Evolutionary conservation across 139 green algal species (phyloP).

Genomic region (Auxenochlorella pyrenoidosa): DNA sequence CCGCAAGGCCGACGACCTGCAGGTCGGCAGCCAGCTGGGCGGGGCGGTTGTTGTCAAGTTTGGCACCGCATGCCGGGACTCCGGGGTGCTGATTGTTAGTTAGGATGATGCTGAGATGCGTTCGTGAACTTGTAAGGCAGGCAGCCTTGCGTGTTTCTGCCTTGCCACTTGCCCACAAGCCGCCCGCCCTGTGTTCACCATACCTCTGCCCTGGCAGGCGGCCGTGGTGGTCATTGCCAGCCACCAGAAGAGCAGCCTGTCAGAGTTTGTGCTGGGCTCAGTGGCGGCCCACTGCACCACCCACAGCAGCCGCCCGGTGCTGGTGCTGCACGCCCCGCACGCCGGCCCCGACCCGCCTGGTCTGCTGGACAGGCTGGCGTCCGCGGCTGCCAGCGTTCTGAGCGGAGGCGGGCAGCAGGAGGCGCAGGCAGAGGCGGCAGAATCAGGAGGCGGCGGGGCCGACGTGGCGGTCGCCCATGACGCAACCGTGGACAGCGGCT

Average conservation of each 20-base stretch:
- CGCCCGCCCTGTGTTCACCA: no score
- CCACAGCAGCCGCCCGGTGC: constrained; percentile 30
- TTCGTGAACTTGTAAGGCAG: no score
- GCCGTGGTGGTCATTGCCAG: constrained; percentile 28
- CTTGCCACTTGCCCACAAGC: no score
- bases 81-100: no score
- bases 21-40: not conserved
- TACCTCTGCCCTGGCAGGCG: not conserved
- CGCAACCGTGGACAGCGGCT: not conserved
- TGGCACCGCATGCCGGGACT: no score
- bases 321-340: constrained; percentile 33
- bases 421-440: not conserved
- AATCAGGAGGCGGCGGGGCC: not conserved
- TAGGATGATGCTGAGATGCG: no score
- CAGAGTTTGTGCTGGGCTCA: constrained; percentile 36
- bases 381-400: not conserved
- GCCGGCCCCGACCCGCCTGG: not conserved
- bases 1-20: constrained; percentile 25
- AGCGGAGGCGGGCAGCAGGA: not conserved
- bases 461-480: not conserved
- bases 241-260: constrained; percentile 28
- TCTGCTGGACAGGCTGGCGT: constrained; percentile 9
- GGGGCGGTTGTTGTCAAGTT: no score
- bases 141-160: no score
- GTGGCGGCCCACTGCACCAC: constrained; percentile 40